Evolutionary conservation across 805 yeast genomes (phyloP).

Genomic region (Candida broadrunensis): DNA sequence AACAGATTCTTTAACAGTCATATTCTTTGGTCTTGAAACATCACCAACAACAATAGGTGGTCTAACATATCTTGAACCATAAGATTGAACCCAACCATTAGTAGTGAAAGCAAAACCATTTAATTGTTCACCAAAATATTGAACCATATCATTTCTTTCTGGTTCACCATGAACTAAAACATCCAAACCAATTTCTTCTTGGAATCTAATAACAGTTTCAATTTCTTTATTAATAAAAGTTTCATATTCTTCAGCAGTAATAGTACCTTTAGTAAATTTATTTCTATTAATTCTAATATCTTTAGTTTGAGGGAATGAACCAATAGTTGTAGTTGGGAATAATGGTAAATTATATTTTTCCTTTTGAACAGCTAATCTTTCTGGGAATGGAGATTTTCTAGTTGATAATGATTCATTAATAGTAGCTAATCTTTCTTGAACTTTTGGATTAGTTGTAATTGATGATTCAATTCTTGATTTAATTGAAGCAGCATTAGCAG

Average conservation of each 20-base stretch:
- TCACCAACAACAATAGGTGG: constrained; percentile 99
- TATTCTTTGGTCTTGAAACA: constrained; percentile 95
- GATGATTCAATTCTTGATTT: constrained; percentile 82
- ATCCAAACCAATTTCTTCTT: constrained; percentile 97
- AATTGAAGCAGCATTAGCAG: constrained; percentile 84
- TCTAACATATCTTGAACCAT: constrained; percentile 99
- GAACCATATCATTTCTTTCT: constrained; percentile 99
- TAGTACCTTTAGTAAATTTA: constrained; percentile 96
- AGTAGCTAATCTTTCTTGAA: constrained; percentile 79
- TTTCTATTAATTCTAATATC: constrained; percentile 98
- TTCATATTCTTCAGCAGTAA: constrained; percentile 93
- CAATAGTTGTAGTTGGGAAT: constrained; percentile 99
- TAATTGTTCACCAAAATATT: constrained; percentile 98
- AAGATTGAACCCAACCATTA: constrained; percentile 99
- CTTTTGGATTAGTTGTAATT: constrained; percentile 88
- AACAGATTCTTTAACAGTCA: constrained; percentile 99
- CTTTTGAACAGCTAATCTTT: constrained; percentile 86
- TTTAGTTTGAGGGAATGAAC: constrained; percentile 99
- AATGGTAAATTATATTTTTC: constrained; percentile 86
- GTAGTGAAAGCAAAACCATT: constrained; percentile 98
- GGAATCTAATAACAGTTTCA: constrained; percentile 94
- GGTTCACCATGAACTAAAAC: constrained; percentile 99
- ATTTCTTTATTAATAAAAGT: constrained; percentile 95
- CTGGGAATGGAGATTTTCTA: constrained; percentile 84
- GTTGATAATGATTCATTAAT: constrained; percentile 73